Base-by-base conservation (phyloP, 257 asterid species). In the Salvia hispanica region DNA sequence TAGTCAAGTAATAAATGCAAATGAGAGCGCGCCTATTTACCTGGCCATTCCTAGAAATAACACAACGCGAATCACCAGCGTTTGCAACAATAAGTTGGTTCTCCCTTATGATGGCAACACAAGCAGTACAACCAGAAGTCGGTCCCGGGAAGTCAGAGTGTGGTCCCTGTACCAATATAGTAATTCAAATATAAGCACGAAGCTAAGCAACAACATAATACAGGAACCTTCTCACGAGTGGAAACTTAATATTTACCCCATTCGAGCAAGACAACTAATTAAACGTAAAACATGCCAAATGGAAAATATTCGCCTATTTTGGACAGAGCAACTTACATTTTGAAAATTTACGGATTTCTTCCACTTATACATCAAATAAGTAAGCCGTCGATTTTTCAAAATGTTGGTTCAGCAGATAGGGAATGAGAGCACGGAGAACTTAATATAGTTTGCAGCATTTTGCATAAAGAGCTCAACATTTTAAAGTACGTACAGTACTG, bases 61-160 rank as follows among this genome's bases (percentile, higher is more conserved):
- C 95, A 70, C 99, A 91, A 68, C 99, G 99, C 18, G 99, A 94
- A 78, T 94, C 99, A 44, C 99, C 99, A 44, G 97, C 95, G 84
- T 94, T 94, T 62, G 99, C 97, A 70, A 94, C 95, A 55, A 90
- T 46, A 37, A 90, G 95, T 79, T 87, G 89, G 72, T 84, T 85
- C 34, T 73, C 94, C 82, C 92, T 81, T 45, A 91, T 58, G 59
- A 91, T 64, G 37, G 99, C 95, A 70, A 91, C 99, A 80, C 99
- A 94, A 69, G 99, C 95, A 62, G 97, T 88, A 75, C 99, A 71
- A 44, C 99, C 99, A 54, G 95, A 88, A 66, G 95, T 94, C 34
- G 99, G 99, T 66, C 99, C 97, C 42, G 96, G 31, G 79, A 94
- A 94, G 80, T 94, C 95, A 77, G 99, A 88, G 73, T 91, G 99